phyloP scores from a whole-genome alignment of 169 alveolate species.

The Plasmodium inui region DNA sequence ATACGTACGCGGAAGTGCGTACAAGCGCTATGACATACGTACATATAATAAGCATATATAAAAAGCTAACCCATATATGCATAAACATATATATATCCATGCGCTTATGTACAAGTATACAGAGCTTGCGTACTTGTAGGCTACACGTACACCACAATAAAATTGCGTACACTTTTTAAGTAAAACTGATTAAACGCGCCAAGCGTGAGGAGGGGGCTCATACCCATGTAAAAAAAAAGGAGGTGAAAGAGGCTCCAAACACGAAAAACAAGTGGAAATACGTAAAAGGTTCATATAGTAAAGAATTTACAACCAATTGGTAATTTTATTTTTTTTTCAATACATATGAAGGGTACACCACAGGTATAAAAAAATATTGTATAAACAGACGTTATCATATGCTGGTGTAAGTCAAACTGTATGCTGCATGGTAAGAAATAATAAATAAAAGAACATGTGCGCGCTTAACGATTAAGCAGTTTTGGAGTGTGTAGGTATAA shows the following conservation, averaged over 20 bases:
- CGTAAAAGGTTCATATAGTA: neutral
- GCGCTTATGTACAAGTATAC: neutral
- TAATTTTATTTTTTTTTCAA: neutral
- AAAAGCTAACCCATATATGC: neutral
- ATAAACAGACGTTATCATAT: neutral
- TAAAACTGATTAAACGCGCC: neutral
- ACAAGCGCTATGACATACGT: neutral
- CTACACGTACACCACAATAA: constrained; percentile 1
- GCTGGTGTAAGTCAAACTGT: neutral
- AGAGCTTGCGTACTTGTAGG: neutral
- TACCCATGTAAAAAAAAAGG: neutral
- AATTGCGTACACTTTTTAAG: neutral
- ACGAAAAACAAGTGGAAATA: neutral
- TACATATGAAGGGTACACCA: neutral
- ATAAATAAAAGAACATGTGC: neutral
- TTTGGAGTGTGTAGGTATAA: neutral
- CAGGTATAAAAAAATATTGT: neutral
- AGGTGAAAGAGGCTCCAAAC: neutral
- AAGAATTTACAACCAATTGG: neutral
- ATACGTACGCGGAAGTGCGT: neutral
- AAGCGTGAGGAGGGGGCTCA: neutral
- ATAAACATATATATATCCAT: neutral
- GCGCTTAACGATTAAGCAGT: neutral
- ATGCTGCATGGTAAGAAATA: neutral
- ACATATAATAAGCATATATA: neutral